Evolutionary conservation across 2,329 filamentous ascomycete species (phyloP).

Genomic region (Alternaria dauci): DNA sequence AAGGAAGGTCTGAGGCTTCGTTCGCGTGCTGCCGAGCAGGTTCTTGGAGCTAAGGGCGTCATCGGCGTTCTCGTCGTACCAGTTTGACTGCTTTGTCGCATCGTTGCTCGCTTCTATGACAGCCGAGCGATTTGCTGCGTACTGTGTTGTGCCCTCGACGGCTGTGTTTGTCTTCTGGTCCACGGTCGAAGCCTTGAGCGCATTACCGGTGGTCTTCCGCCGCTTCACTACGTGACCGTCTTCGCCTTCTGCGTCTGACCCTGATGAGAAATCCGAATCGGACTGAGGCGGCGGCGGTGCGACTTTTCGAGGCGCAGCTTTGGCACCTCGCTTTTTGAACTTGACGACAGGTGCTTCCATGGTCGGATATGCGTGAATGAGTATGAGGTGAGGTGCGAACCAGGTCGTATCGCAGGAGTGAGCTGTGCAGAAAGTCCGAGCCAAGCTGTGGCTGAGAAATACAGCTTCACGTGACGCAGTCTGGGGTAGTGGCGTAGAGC

Average conservation of each 20-base stretch:
- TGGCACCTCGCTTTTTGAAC: constrained; percentile 87
- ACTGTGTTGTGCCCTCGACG: constrained; percentile 59
- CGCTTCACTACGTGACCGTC: constrained; percentile 79
- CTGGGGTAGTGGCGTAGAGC: constrained; percentile 23
- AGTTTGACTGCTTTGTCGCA: constrained; percentile 87
- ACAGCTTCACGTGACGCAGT: constrained; percentile 17
- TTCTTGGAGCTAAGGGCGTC: constrained; percentile 62
- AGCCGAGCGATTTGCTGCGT: constrained; percentile 68
- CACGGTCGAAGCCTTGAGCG: constrained; percentile 70
- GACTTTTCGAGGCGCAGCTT: constrained; percentile 82
- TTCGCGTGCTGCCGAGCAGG: constrained; percentile 66
- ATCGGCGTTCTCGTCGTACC: constrained; percentile 79
- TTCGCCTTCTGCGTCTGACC: constrained; percentile 74
- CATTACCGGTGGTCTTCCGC: constrained; percentile 72
- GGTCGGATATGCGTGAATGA: constrained; percentile 27
- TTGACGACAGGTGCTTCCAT: constrained; percentile 65
- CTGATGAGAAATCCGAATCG: constrained; percentile 68
- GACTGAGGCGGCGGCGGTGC: constrained; percentile 75
- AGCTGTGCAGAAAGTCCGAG: constrained; percentile 30
- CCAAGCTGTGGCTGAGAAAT: constrained; percentile 38
- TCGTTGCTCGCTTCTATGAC: constrained; percentile 77
- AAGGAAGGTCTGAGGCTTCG: constrained; percentile 65
- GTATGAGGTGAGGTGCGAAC: constrained; percentile 6
- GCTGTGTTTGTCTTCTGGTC: constrained; percentile 58
- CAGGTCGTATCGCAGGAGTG: neutral